Base-by-base conservation (phyloP, 179 eudicot species). In the Silene noctiflora region DNA sequence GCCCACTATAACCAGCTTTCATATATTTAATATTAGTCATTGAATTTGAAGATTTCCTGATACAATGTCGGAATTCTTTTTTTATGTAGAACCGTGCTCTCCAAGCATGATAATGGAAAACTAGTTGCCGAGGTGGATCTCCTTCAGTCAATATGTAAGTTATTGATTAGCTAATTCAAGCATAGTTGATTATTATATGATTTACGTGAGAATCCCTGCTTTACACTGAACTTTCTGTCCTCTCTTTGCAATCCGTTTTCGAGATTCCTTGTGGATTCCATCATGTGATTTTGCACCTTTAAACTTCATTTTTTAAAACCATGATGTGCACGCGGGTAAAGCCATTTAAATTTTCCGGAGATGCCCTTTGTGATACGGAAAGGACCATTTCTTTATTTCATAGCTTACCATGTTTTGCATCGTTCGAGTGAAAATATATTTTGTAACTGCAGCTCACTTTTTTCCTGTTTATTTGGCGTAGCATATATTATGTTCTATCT, bases 31-130 rank as follows among this genome's bases (percentile, higher is more conserved):
- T 56, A 68, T 39, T 39, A 64, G 69, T 76, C 11, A 29, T 25
- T 69, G 73, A 62, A 58, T 76, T 76, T 24, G 74, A 72, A 67
- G 22, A 42, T 39, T 67, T 74, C 58, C 75, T 74, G 35, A 70
- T 63, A 69, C 68, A 48, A 22, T 67, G 63, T 58, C 62, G 80
- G 77, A 70, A 75, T 76, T 76, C 61, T 76, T 78, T 78, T 75
- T 75, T 78, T 9, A 66, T 53, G 70, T 75, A 79, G 77, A 76
- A 75, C 79, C 79, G 71, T 75, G 85, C 77, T 72, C 82, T 75
- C 69, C 80, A 51, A 44, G 76, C 76, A 58, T 79, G 80, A 48
- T 71, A 75, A 13, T 61, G 76, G 82, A 75, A 33, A 69, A 74
- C 69, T 59, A 67, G 67, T 67, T 75, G 55, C 80, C 67, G 68